Evolutionary conservation across 305 asterid genomes (phyloP).

Genomic region (Striga hermonthica): DNA sequence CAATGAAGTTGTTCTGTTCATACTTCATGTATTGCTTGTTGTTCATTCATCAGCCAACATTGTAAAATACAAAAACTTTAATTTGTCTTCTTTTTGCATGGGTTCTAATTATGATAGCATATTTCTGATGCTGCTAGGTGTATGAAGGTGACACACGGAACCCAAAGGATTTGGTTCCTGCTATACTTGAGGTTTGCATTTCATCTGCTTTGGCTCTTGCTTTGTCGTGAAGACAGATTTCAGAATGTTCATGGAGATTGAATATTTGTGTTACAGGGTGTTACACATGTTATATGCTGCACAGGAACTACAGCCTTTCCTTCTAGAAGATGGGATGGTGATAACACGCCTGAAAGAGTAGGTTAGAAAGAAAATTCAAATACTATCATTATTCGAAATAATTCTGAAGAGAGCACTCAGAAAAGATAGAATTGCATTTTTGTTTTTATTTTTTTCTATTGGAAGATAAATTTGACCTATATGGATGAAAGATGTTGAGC

Average conservation of each 20-base stretch:
- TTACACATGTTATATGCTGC: conserved; percentile 93
- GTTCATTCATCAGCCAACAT: conserved; percentile 7
- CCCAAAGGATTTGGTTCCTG: conserved; percentile 64
- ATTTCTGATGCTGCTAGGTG: conserved; percentile 56
- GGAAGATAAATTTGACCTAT: not conserved
- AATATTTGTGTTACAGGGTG: conserved; percentile 48
- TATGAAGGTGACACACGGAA: conserved; percentile 77
- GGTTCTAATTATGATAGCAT: conserved; percentile 31
- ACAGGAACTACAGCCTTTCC: conserved; percentile 98
- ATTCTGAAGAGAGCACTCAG: not conserved
- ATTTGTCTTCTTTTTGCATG: conserved; percentile 24
- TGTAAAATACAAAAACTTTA: conserved; percentile 9
- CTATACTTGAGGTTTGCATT: conserved; percentile 67
- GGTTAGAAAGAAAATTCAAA: conserved; percentile 48
- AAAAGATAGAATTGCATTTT: not conserved
- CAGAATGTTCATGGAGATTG: conserved; percentile 28
- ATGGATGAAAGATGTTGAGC: too few species aligned
- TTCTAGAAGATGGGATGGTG: conserved; percentile 95
- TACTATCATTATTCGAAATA: not conserved
- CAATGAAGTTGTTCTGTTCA: too few species aligned
- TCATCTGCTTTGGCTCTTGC: conserved; percentile 12
- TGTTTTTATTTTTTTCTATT: not conserved
- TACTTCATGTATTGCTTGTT: conserved; percentile 1
- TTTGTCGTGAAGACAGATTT: conserved; percentile 24
- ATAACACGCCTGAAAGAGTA: conserved; percentile 94